phyloP scores from a whole-genome alignment of 345 rosid species.

The Acer yangbiense region DNA sequence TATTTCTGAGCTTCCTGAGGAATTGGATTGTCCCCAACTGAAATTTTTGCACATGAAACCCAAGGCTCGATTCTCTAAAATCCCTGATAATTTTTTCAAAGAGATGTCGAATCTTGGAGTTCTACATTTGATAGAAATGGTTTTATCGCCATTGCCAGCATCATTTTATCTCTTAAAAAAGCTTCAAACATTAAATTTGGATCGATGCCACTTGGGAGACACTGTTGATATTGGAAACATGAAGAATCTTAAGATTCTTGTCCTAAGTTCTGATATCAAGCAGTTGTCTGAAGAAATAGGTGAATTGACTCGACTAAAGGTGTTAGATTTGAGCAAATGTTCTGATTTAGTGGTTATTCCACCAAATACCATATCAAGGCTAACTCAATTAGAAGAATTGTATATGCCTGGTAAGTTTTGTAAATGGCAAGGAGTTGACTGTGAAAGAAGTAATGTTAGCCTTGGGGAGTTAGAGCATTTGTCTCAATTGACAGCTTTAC shows the following conservation, averaged over 20 bases:
- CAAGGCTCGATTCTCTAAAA: fast-evolving
- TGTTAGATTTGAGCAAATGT: conserved; percentile 20
- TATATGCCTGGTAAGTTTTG: conserved; percentile 11
- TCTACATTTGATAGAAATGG: conserved; percentile 9
- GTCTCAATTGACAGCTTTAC: too few relatives aligned
- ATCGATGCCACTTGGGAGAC: neutral
- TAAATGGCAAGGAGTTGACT: too few relatives aligned
- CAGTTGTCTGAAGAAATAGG: conserved; percentile 26
- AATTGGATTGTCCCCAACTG: conserved; percentile 17
- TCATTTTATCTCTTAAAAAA: conserved; percentile 10
- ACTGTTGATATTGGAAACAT: neutral
- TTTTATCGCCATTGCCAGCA: conserved; percentile 5
- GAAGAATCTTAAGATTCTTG: conserved; percentile 13
- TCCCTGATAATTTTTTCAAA: conserved; percentile 20
- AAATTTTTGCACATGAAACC: neutral
- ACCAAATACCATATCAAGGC: conserved; percentile 1
- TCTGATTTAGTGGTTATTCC: conserved; percentile 5
- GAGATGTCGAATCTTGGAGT: conserved; percentile 26
- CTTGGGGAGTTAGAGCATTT: neutral
- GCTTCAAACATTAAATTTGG: conserved; percentile 27
- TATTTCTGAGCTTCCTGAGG: neutral
- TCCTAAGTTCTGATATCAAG: neutral
- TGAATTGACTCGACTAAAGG: conserved; percentile 10
- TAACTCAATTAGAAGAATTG: conserved; percentile 33
- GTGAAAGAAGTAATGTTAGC: neutral